phyloP scores from a whole-genome alignment of 2,329 filamentous ascomycete species.

The Aspergillus novofumigatus region DNA sequence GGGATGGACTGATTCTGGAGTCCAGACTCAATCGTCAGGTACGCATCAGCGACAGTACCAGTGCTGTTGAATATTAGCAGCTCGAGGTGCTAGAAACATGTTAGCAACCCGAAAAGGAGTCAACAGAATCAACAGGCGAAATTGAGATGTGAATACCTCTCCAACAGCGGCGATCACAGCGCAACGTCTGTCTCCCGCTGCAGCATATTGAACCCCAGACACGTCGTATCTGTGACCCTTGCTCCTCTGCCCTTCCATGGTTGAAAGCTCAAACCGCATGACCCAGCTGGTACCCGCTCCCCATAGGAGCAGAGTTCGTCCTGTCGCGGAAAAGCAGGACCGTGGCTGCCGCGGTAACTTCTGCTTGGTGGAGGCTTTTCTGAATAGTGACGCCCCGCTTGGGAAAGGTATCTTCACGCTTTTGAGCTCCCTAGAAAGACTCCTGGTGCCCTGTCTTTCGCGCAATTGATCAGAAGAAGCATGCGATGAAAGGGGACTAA shows the following conservation, averaged over 20 bases:
- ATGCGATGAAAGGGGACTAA: constrained; percentile 6
- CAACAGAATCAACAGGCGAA: background rate
- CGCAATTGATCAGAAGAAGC: constrained; percentile 5
- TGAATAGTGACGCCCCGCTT: constrained; percentile 15
- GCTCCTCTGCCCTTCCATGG: constrained; percentile 21
- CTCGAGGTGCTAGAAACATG: constrained; percentile 18
- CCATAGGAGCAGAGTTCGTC: constrained; percentile 19
- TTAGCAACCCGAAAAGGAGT: constrained; percentile 6
- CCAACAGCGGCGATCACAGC: constrained; percentile 26
- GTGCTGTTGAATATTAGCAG: constrained; percentile 26
- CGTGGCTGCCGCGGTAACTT: constrained; percentile 27
- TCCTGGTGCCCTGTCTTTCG: constrained; percentile 14
- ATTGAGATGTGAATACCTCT: constrained; percentile 11
- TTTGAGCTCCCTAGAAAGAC: constrained; percentile 17
- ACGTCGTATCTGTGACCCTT: constrained; percentile 31
- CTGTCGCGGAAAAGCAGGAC: constrained; percentile 28
- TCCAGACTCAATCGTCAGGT: constrained; percentile 25
- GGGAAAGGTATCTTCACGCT: constrained; percentile 16
- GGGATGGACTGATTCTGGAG: constrained; percentile 11
- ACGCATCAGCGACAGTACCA: constrained; percentile 16
- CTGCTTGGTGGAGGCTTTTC: constrained; percentile 17
- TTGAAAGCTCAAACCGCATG: constrained; percentile 26
- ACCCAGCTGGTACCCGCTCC: constrained; percentile 18
- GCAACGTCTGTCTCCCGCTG: constrained; percentile 30
- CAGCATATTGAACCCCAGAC: constrained; percentile 27